These are phyloP conservation scores for Elsinoe batatas DNA, from an alignment of 2,329 filamentous ascomycete species.

Conservation along the genomic window DNA sequence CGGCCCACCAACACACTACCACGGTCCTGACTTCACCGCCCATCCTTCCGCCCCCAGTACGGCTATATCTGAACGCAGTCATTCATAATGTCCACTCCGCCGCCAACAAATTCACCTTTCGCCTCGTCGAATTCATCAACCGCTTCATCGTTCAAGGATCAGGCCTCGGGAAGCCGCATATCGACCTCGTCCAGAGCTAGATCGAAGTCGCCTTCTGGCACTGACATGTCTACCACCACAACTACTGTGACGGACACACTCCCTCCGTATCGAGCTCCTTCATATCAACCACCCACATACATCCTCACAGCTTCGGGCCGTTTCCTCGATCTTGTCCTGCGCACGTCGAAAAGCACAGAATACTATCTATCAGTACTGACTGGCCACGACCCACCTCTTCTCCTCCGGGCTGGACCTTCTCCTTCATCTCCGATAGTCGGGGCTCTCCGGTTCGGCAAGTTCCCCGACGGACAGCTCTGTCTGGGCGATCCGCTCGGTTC, in stretches of 20 bases:
- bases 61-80: not conserved
- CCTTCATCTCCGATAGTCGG: not conserved
- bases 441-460: conserved; percentile 9
- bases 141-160: not conserved
- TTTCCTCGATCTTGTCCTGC: conserved; percentile 1
- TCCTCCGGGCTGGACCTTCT: conserved; percentile 1
- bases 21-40: not conserved
- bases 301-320: not conserved
- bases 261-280: not conserved
- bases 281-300: conserved; percentile 6
- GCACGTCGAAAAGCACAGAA: not conserved
- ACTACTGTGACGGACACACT: not conserved
- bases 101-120: conserved; percentile 3
- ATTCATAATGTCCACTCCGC: conserved; percentile 1
- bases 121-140: not conserved
- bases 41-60: not conserved
- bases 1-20: conserved; percentile 1
- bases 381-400: conserved; percentile 1
- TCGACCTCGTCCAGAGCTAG: not conserved
- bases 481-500: not conserved
- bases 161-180: not conserved
- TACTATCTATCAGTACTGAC: conserved; percentile 4
- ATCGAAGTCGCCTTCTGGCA: not conserved
- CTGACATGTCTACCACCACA: not conserved
- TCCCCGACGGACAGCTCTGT: conserved; percentile 6